Conservation (phyloP, 75 land plant species). For the Picea glauca region DNA sequence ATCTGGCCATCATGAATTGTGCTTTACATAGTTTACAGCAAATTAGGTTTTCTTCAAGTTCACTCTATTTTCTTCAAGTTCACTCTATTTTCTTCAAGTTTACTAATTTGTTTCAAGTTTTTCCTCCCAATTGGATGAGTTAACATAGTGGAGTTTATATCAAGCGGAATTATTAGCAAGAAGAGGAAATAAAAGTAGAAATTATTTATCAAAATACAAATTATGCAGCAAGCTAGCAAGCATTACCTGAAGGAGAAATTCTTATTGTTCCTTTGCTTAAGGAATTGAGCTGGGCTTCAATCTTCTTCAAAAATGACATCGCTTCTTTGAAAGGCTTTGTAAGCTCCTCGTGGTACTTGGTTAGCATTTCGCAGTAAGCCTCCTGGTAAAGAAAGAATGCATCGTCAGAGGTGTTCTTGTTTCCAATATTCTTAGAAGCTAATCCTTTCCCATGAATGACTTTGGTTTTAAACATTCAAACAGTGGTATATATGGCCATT, state of each 20-base stretch:
- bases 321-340: slow-evolving; percentile 88
- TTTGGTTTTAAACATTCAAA: background rate
- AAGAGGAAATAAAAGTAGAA: too few relatives aligned
- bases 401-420: background rate
- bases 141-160: too few relatives aligned
- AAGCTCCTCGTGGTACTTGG: slow-evolving; percentile 73
- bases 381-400: slow-evolving; percentile 20
- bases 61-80: too few relatives aligned
- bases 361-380: slow-evolving; percentile 77
- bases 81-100: too few relatives aligned
- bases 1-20: too few relatives aligned
- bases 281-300: slow-evolving; percentile 63
- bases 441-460: background rate
- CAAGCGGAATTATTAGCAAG: too few relatives aligned
- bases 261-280: slow-evolving; percentile 22
- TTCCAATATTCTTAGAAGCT: background rate
- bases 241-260: slow-evolving; percentile 9
- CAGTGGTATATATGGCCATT: background rate
- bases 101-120: too few relatives aligned
- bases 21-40: too few relatives aligned
- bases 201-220: too few relatives aligned
- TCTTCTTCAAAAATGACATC: slow-evolving; percentile 62
- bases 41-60: too few relatives aligned
- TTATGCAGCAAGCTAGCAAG: too few relatives aligned
- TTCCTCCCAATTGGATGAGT: too few relatives aligned